Conservation (phyloP, 371 early-diverging fungal genomes). For the Vittaforma corneae region DNA sequence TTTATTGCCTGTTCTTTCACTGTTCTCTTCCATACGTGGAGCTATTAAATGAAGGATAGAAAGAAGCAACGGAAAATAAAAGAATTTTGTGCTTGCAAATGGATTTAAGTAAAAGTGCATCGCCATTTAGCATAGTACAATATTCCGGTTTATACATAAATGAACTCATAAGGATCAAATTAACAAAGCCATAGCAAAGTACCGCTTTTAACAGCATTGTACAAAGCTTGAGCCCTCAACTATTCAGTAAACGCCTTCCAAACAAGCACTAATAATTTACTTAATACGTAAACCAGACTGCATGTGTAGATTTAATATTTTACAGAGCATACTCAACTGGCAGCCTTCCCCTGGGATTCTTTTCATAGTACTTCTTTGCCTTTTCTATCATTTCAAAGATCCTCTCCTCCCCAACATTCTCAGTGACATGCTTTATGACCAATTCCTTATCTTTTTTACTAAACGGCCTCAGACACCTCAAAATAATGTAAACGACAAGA, state of each 20-base stretch:
- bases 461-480: background rate
- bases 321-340: constrained; percentile 4
- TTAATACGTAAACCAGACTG: too few species aligned
- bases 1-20: background rate
- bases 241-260: too few species aligned
- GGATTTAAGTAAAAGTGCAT: background rate
- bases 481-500: background rate
- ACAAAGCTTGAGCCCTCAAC: too few species aligned
- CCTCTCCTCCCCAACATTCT: constrained; percentile 1
- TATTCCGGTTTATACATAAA: background rate
- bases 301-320: background rate
- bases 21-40: background rate
- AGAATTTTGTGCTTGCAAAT: background rate
- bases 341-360: background rate
- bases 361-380: background rate
- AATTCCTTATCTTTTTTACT: background rate
- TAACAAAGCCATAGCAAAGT: too few species aligned
- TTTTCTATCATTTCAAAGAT: background rate
- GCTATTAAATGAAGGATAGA: background rate
- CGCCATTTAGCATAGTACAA: background rate
- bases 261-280: too few species aligned
- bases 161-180: background rate
- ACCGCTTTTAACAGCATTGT: too few species aligned
- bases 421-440: background rate
- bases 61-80: background rate